These are phyloP conservation scores for Cinnamomum micranthum DNA, from an alignment of 164 flowering plant species.

Conservation along the genomic window DNA sequence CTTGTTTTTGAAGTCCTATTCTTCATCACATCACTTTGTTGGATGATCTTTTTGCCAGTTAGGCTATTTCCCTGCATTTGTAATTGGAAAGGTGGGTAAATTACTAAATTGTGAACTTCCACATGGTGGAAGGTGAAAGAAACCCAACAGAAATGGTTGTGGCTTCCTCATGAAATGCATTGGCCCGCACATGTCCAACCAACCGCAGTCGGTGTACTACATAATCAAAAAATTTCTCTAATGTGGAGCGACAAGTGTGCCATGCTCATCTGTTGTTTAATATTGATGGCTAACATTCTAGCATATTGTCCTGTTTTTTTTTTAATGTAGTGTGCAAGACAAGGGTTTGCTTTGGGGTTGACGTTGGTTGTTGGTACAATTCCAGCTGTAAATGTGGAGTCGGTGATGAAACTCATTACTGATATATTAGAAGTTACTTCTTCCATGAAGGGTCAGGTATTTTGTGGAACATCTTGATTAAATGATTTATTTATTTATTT, in stretches of 20 bases:
- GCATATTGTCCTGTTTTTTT: constrained; percentile 13
- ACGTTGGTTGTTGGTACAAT: constrained; percentile 44
- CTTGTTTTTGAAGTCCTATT: background rate
- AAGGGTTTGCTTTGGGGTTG: constrained; percentile 90
- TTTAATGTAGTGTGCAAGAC: constrained; percentile 85
- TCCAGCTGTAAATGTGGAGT: constrained; percentile 48
- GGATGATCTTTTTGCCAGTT: background rate
- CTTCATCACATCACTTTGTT: background rate
- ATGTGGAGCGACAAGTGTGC: background rate
- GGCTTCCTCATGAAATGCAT: background rate
- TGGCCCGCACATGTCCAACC: too few species aligned
- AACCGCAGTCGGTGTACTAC: too few species aligned
- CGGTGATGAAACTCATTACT: constrained; percentile 64
- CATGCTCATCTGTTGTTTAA: background rate
- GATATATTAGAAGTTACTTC: constrained; percentile 73
- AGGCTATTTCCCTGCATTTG: background rate
- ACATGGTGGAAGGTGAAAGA: background rate
- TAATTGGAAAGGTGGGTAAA: background rate
- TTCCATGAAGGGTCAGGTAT: constrained; percentile 97
- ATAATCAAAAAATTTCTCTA: background rate
- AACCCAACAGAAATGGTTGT: background rate
- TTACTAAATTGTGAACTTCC: background rate
- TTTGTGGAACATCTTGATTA: background rate
- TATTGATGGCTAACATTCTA: constrained; percentile 5
- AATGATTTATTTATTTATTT: background rate